phyloP scores from a whole-genome alignment of 257 asterid species.

The Solanum chiquidenum region DNA sequence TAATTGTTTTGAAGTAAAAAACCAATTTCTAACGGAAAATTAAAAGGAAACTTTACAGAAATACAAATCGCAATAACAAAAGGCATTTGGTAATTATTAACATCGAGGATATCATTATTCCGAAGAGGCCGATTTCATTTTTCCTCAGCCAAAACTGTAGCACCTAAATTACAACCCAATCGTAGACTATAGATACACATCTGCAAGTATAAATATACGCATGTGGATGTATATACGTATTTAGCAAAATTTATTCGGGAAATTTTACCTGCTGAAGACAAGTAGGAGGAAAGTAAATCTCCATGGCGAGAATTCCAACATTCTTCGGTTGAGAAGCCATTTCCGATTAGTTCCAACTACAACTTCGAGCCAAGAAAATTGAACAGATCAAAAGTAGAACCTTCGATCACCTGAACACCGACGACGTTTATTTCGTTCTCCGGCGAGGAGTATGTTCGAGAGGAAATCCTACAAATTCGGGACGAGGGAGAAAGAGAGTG shows the following conservation, averaged over 20 bases:
- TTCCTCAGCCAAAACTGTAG: neutral
- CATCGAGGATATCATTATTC: neutral
- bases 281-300: conserved; percentile 89
- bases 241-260: neutral
- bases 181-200: neutral
- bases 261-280: conserved; percentile 79
- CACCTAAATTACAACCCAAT: neutral
- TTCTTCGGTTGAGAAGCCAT: conserved; percentile 49
- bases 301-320: conserved; percentile 97
- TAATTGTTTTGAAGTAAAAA: neutral
- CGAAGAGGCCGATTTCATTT: neutral
- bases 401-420: neutral
- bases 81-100: neutral
- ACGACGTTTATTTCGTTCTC: neutral
- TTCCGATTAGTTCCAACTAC: conserved; percentile 11
- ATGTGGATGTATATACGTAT: neutral
- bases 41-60: neutral
- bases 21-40: neutral
- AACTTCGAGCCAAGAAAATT: neutral
- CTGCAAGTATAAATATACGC: neutral
- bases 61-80: neutral
- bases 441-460: neutral
- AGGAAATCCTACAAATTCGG: conserved; percentile 9
- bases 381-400: neutral
- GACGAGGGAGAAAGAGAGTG: neutral